Evolutionary conservation across 1,139 yeast species (phyloP).

Genomic region (Magnusiomyces clavatus): DNA sequence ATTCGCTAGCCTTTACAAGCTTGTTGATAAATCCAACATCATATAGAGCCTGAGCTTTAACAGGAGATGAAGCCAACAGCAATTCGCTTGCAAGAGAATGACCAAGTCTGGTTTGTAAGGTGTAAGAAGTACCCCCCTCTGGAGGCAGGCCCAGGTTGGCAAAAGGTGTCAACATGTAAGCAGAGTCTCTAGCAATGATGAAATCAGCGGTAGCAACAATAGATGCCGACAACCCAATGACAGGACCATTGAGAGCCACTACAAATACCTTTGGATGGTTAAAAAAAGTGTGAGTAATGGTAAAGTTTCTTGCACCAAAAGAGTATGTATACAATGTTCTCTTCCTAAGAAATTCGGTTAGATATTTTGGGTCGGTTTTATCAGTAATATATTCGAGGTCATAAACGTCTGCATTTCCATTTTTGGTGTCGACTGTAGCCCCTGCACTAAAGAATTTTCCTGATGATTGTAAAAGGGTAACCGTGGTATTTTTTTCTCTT

Average conservation of each 20-base stretch:
- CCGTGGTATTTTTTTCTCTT: slow-evolving; percentile 52
- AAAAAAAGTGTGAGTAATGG: slow-evolving; percentile 59
- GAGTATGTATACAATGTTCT: slow-evolving; percentile 38
- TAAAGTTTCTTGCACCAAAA: slow-evolving; percentile 64
- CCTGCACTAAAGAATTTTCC: slow-evolving; percentile 85
- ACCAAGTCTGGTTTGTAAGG: slow-evolving; percentile 65
- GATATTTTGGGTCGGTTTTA: slow-evolving; percentile 9
- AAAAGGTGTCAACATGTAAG: slow-evolving; percentile 66
- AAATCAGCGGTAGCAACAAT: slow-evolving; percentile 69
- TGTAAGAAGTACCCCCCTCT: slow-evolving; percentile 71
- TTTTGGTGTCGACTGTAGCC: slow-evolving; percentile 41
- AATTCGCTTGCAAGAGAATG: slow-evolving; percentile 70
- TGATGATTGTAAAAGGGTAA: slow-evolving; percentile 61
- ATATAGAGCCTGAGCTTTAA: slow-evolving; percentile 51
- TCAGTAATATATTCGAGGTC: slow-evolving; percentile 16
- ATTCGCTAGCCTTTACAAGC: slow-evolving; percentile 40
- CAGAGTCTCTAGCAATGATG: slow-evolving; percentile 59
- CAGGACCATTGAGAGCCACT: slow-evolving; percentile 82
- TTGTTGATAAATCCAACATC: slow-evolving; percentile 58
- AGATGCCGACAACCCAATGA: slow-evolving; percentile 70
- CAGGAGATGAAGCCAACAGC: slow-evolving; percentile 59
- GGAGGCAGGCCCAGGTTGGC: slow-evolving; percentile 76
- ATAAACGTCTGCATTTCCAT: slow-evolving; percentile 23
- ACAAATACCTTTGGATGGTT: slow-evolving; percentile 67
- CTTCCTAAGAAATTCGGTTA: neutral